Evolutionary conservation across 176 grass and related monocot genomes (phyloP).

Genomic region (Triticum turgidum): DNA sequence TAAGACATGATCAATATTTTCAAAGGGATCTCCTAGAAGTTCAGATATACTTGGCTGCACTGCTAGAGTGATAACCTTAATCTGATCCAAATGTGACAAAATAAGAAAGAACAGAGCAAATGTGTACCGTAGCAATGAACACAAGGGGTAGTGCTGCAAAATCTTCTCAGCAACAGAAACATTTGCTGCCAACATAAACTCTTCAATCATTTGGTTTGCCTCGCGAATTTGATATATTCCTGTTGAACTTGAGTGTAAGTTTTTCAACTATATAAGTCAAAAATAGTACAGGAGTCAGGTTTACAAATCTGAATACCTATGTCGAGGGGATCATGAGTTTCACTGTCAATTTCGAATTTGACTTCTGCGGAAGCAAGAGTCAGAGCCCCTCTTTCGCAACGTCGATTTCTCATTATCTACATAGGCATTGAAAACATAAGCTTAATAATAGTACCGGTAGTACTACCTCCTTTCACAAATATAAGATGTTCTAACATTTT

Average conservation of each 20-base stretch:
- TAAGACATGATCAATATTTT: not conserved
- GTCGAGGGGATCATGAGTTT: conserved; percentile 99
- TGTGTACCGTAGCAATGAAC: conserved; percentile 78
- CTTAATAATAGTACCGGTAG: not conserved
- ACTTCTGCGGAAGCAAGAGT: conserved; percentile 99
- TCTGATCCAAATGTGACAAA: conserved; percentile 10
- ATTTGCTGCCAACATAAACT: conserved; percentile 98
- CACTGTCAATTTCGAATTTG: conserved; percentile 97
- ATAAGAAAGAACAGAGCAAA: conserved; percentile 16
- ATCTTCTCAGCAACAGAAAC: conserved; percentile 96
- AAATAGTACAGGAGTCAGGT: conserved; percentile 19
- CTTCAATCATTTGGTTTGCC: conserved; percentile 99
- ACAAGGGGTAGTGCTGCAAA: conserved; percentile 84
- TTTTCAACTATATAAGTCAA: conserved; percentile 19
- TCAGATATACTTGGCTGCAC: not conserved
- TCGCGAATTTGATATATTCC: conserved; percentile 99
- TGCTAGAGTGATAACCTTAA: conserved; percentile 17
- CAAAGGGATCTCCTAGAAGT: not conserved
- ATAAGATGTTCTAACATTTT: too few relatives aligned
- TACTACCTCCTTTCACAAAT: too few relatives aligned
- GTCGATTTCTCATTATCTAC: conserved; percentile 82
- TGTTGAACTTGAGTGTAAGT: conserved; percentile 37
- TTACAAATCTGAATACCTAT: conserved; percentile 61
- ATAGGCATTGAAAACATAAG: conserved; percentile 28
- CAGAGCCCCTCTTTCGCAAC: conserved; percentile 86